Conservation (phyloP, 768 basidiomycete species). For the Mycena belliarum region DNA sequence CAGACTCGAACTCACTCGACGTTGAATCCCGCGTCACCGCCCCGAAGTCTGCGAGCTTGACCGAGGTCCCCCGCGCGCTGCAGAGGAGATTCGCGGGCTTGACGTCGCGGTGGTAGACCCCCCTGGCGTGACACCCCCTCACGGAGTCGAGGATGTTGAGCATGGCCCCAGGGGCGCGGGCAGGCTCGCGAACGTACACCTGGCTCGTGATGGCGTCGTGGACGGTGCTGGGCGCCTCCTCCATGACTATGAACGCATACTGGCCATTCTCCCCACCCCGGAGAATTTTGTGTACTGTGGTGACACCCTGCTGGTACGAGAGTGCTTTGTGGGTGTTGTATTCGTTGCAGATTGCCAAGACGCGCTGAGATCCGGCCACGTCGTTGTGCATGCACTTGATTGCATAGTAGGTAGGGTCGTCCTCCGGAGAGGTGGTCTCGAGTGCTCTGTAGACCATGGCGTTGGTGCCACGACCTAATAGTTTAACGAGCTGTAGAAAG, state of each 20-base stretch:
- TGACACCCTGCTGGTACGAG: background rate
- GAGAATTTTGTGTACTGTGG: background rate
- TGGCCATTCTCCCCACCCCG: background rate
- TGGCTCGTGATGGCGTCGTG: background rate
- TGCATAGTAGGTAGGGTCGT: background rate
- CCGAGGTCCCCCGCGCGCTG: background rate
- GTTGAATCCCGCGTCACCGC: background rate
- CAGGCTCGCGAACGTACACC: background rate
- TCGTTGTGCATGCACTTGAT: conserved; percentile 6
- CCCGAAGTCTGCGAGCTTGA: conserved; percentile 1
- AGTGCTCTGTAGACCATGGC: conserved; percentile 85
- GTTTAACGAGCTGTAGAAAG: background rate
- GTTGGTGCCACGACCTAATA: conserved; percentile 56
- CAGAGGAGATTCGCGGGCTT: background rate
- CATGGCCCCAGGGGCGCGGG: background rate
- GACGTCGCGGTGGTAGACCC: conserved; percentile 6
- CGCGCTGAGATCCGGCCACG: background rate
- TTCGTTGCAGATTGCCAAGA: background rate
- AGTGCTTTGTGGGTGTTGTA: background rate
- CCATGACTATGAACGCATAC: background rate
- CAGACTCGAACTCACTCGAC: background rate
- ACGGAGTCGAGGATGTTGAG: conserved; percentile 3
- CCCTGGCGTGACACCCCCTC: background rate
- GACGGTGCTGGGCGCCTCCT: background rate
- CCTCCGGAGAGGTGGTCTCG: conserved; percentile 37